Conservation (phyloP, 139 green algal genomes). For the Chlamydomonas urium region DNA sequence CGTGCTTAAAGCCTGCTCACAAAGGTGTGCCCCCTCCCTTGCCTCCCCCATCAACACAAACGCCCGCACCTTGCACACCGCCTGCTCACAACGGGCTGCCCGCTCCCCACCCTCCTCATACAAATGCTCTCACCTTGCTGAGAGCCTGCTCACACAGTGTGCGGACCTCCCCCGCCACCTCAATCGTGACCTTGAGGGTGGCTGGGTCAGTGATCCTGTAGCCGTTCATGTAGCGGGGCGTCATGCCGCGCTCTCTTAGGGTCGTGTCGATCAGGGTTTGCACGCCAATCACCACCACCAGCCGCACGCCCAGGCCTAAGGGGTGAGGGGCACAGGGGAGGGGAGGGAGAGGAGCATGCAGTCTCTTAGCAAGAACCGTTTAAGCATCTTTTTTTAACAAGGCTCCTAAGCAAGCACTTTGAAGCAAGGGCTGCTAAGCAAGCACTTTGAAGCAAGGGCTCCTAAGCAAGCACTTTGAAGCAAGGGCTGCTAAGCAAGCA, state of each 20-base stretch:
- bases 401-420: too few species aligned
- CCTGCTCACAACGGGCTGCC: not conserved
- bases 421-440: too few species aligned
- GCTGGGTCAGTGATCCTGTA: slow-evolving; percentile 78
- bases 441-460: too few species aligned
- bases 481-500: too few species aligned
- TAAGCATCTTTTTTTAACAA: too few species aligned
- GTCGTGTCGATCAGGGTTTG: slow-evolving; percentile 62
- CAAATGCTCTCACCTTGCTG: slow-evolving; percentile 54
- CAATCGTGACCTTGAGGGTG: slow-evolving; percentile 43
- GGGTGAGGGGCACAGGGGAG: too few species aligned
- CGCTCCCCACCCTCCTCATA: not conserved
- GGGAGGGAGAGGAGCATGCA: too few species aligned
- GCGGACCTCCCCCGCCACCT: slow-evolving; percentile 61
- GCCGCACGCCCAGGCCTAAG: slow-evolving; percentile 73
- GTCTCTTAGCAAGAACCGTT: too few species aligned
- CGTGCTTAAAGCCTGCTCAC: too few species aligned
- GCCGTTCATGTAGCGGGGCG: slow-evolving; percentile 51
- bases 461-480: too few species aligned
- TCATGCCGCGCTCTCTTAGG: slow-evolving; percentile 39
- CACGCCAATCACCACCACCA: slow-evolving; percentile 85
- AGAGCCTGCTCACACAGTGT: slow-evolving; percentile 76
- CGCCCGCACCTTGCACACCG: too few species aligned
- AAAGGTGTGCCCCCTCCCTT: not conserved
- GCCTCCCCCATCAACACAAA: not conserved